Evolutionary conservation across 139 green algal genomes (phyloP).

Genomic region (Coccomyxa sp.): DNA sequence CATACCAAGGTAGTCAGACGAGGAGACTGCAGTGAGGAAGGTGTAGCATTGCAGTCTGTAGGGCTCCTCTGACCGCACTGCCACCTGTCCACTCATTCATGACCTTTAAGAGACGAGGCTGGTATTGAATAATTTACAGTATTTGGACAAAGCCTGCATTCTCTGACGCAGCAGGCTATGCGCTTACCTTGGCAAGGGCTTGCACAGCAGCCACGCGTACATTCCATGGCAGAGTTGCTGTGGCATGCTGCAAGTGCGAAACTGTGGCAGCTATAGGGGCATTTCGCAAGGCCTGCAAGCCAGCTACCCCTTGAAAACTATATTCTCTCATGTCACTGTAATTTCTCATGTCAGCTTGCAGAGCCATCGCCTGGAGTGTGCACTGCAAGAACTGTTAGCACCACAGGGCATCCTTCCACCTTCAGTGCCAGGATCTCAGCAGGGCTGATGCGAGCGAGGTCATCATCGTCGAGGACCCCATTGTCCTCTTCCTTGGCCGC

Average conservation of each 20-base stretch:
- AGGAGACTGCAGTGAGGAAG: slow-evolving; percentile 37
- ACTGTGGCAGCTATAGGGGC: slow-evolving; percentile 38
- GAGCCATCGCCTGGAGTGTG: no score
- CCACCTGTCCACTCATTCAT: slow-evolving; percentile 35
- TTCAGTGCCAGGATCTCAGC: slow-evolving; percentile 23
- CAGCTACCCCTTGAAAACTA: not conserved
- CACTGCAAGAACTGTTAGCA: not conserved
- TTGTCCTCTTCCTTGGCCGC: not conserved
- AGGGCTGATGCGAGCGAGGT: not conserved
- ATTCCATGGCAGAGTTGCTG: slow-evolving; percentile 37
- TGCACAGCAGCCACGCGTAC: slow-evolving; percentile 31
- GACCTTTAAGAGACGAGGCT: not conserved
- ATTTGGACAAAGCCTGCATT: not conserved
- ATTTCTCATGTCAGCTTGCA: no score
- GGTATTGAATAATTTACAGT: not conserved
- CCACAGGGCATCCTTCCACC: slow-evolving; percentile 1
- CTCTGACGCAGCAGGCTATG: not conserved
- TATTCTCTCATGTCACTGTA: not conserved
- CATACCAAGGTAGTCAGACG: not conserved
- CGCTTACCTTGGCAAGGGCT: slow-evolving; percentile 41
- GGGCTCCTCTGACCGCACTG: slow-evolving; percentile 71
- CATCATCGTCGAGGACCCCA: slow-evolving; percentile 1
- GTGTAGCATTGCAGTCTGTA: slow-evolving; percentile 80
- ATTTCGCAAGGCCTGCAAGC: slow-evolving; percentile 34
- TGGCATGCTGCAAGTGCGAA: slow-evolving; percentile 34